A percentile compares a stretch with the other conserved stretches of the same genome.
These are phyloP conservation scores for Podila horticola DNA, from an alignment of 192 early-diverging fungal species.

Conservation along the genomic window DNA sequence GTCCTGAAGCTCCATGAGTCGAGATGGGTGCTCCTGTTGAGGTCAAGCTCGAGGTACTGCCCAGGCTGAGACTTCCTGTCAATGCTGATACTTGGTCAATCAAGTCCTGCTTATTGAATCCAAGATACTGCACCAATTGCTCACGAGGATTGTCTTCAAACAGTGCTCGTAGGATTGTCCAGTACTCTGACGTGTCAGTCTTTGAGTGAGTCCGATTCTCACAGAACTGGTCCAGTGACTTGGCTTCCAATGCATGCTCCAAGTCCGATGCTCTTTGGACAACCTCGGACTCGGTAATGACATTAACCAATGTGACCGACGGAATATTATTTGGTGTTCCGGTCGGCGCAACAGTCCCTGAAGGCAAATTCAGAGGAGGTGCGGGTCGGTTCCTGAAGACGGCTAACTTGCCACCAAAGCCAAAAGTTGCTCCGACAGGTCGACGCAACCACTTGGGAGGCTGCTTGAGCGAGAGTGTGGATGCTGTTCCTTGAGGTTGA, in stretches of 20 bases:
- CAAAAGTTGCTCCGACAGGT: slow-evolving; percentile 88
- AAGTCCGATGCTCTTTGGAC: slow-evolving; percentile 76
- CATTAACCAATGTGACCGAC: slow-evolving; percentile 67
- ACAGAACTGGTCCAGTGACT: slow-evolving; percentile 54
- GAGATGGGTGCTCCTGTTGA: slow-evolving; percentile 5
- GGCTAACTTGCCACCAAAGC: slow-evolving; percentile 93
- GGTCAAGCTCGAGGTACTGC: slow-evolving; percentile 4
- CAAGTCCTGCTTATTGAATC: slow-evolving; percentile 80
- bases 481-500: slow-evolving; percentile 28
- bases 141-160: slow-evolving; percentile 84
- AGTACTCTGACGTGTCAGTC: slow-evolving; percentile 58
- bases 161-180: slow-evolving; percentile 87
- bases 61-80: slow-evolving; percentile 43
- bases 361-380: slow-evolving; percentile 52
- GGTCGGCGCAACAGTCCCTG: slow-evolving; percentile 38
- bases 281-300: slow-evolving; percentile 81
- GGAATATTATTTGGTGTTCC: slow-evolving; percentile 39
- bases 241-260: slow-evolving; percentile 69
- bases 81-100: slow-evolving; percentile 69
- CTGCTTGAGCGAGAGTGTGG: slow-evolving; percentile 73
- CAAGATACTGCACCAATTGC: slow-evolving; percentile 85
- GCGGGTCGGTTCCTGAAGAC: slow-evolving; percentile 70
- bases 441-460: slow-evolving; percentile 96
- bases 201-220: slow-evolving; percentile 43
- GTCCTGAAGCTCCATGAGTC: not conserved